These are phyloP conservation scores for Kalmanozyma brasiliensis DNA, from an alignment of 1,284 basidiomycete species.

Conservation along the genomic window DNA sequence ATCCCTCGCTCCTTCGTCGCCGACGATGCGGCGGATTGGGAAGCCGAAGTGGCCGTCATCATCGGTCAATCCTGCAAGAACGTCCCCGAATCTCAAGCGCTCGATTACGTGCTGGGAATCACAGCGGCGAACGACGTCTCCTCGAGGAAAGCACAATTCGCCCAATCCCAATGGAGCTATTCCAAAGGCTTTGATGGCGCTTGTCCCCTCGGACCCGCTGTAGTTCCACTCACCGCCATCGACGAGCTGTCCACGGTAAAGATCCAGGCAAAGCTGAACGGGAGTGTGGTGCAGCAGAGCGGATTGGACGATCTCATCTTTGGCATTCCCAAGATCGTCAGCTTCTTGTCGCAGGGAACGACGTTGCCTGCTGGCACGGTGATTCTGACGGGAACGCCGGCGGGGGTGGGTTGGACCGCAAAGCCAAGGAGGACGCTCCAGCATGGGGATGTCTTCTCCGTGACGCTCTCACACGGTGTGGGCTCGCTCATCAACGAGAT, in stretches of 20 bases:
- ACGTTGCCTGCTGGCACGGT: constrained; percentile 51
- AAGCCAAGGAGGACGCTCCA: constrained; percentile 64
- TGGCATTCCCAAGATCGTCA: constrained; percentile 69
- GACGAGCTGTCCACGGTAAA: constrained; percentile 52
- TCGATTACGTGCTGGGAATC: constrained; percentile 78
- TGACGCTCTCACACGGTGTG: constrained; percentile 68
- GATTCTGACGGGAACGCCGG: constrained; percentile 67
- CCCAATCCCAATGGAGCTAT: constrained; percentile 68
- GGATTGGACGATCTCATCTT: constrained; percentile 69
- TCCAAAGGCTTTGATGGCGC: constrained; percentile 69
- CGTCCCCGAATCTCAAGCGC: constrained; percentile 78
- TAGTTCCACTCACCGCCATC: constrained; percentile 62
- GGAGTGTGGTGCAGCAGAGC: constrained; percentile 67
- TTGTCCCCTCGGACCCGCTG: constrained; percentile 69
- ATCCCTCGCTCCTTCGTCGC: constrained; percentile 75
- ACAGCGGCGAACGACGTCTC: constrained; percentile 70
- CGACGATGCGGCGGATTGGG: constrained; percentile 84
- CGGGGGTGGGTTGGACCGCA: constrained; percentile 68
- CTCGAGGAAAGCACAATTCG: constrained; percentile 64
- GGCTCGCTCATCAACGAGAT: constrained; percentile 70
- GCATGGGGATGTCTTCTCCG: constrained; percentile 69
- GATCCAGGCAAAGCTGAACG: constrained; percentile 66
- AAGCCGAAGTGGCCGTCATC: constrained; percentile 86
- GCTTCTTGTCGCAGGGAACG: constrained; percentile 59
- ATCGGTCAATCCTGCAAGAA: constrained; percentile 83